Evolutionary conservation across 2,329 filamentous ascomycete genomes (phyloP).

Genomic region (Aureobasidium sp.): DNA sequence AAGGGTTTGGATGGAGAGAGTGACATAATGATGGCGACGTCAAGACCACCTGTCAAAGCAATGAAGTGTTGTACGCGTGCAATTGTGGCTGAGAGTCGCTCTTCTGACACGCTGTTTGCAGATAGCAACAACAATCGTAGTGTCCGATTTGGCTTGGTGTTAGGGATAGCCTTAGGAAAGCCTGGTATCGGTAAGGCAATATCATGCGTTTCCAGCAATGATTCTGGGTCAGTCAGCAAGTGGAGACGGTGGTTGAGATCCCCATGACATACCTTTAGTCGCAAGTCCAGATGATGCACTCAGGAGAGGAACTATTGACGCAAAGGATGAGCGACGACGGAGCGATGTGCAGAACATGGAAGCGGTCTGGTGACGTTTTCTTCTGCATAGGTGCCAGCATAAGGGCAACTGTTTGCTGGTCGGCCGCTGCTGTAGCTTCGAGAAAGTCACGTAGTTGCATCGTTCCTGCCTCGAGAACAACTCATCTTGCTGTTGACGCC

Average conservation of each 20-base stretch:
- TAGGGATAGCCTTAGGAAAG: slow-evolving; percentile 2
- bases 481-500: background rate
- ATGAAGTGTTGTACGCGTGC: slow-evolving; percentile 28
- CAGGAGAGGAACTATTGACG: slow-evolving; percentile 31
- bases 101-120: slow-evolving; percentile 20
- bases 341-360: slow-evolving; percentile 38
- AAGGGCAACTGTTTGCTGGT: background rate
- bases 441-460: too few species aligned
- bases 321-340: slow-evolving; percentile 33
- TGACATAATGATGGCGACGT: slow-evolving; percentile 28
- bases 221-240: slow-evolving; percentile 22
- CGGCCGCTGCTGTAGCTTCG: background rate
- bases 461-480: background rate
- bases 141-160: slow-evolving; percentile 14
- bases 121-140: slow-evolving; percentile 30
- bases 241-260: background rate
- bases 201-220: slow-evolving; percentile 31
- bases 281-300: slow-evolving; percentile 20
- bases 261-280: slow-evolving; percentile 26
- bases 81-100: slow-evolving; percentile 21
- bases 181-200: slow-evolving; percentile 26
- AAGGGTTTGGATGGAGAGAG: slow-evolving; percentile 20
- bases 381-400: background rate
- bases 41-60: slow-evolving; percentile 24
- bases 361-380: background rate